Percentiles rank a stretch among this genome's conserved stretches.
phyloP scores from a whole-genome alignment of 176 grass and related monocot genomes.

The Avena eriantha region DNA sequence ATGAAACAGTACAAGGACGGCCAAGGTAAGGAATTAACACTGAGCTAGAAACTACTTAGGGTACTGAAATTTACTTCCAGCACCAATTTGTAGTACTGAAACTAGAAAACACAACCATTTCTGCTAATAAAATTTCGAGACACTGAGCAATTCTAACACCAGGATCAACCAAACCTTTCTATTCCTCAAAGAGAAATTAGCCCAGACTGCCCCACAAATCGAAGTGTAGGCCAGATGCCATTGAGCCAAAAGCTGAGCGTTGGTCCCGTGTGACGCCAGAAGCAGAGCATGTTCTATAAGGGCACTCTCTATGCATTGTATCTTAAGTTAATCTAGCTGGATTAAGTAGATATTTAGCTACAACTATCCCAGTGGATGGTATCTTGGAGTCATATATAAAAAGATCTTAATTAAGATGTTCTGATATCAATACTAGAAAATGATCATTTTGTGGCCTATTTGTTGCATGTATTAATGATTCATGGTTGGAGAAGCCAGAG shows the following conservation, averaged over 20 bases:
- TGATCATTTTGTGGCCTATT: neutral
- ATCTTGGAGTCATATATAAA: neutral
- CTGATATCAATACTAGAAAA: neutral
- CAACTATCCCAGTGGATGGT: neutral
- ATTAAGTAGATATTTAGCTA: neutral
- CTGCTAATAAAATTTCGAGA: neutral
- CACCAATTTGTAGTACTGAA: neutral
- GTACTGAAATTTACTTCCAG: neutral
- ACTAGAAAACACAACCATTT: neutral
- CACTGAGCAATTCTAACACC: neutral
- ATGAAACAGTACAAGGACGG: neutral
- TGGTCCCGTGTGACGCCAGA: neutral
- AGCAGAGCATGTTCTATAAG: neutral
- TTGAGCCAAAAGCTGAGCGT: neutral
- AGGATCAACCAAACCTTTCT: neutral
- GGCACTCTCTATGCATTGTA: neutral
- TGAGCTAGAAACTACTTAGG: slow-evolving; percentile 7
- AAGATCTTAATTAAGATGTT: neutral
- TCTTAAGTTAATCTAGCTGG: neutral
- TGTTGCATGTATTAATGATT: neutral
- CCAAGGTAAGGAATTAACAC: neutral
- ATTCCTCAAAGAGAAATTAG: neutral
- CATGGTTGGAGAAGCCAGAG: slow-evolving; percentile 7
- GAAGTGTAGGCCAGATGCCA: neutral
- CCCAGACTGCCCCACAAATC: neutral